Evolutionary conservation across 2,329 filamentous ascomycete genomes (phyloP).

Genomic region (Paecilomyces formosus): DNA sequence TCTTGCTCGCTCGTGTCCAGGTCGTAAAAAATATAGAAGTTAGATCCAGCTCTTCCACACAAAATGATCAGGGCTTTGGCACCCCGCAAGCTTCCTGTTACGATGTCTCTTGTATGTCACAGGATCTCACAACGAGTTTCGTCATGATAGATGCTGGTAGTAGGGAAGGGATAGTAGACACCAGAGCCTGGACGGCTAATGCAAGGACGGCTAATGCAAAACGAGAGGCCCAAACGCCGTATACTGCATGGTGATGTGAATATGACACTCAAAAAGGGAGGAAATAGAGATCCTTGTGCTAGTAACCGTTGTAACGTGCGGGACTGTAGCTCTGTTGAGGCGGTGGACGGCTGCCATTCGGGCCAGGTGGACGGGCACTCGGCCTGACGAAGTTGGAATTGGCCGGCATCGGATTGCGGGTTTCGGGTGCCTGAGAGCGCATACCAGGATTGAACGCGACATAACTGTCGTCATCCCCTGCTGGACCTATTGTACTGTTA

Average conservation of each 20-base stretch:
- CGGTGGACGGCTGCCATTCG: background rate
- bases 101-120: background rate
- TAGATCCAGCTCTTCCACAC: background rate
- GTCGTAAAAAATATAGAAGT: background rate
- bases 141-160: background rate
- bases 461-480: slow-evolving; percentile 6
- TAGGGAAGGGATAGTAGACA: background rate
- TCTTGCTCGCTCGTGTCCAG: background rate
- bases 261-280: background rate
- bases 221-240: background rate
- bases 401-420: background rate
- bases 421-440: background rate
- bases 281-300: background rate
- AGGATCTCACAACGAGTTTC: background rate
- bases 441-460: slow-evolving; percentile 4
- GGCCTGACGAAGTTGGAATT: background rate
- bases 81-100: background rate
- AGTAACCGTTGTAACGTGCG: background rate
- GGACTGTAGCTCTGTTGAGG: background rate
- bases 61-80: background rate
- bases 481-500: slow-evolving; percentile 3
- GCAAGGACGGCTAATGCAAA: background rate
- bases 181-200: background rate
- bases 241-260: background rate
- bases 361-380: background rate